These are phyloP conservation scores for Phytophthora capsici DNA, from an alignment of 352 stramenopile species.

Conservation along the genomic window DNA sequence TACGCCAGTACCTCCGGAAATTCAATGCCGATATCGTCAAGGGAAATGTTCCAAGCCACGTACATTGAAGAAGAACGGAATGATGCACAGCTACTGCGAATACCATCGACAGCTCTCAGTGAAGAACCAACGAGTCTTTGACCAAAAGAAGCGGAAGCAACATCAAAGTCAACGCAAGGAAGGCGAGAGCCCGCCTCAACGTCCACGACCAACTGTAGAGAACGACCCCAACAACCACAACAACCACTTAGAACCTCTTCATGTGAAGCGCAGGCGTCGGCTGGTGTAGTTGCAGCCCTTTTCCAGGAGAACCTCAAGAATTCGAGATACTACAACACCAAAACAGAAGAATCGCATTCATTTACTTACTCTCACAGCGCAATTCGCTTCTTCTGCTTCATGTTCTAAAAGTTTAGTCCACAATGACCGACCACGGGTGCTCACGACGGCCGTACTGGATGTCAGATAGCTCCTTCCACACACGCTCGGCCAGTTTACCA, in stretches of 20 bases:
- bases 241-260: too few relatives aligned
- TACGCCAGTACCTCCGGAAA: slow-evolving; percentile 10
- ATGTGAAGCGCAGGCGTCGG: neutral
- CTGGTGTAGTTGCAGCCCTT: neutral
- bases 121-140: slow-evolving; percentile 64
- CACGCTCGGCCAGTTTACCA: slow-evolving; percentile 85
- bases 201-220: slow-evolving; percentile 3
- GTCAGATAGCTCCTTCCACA: slow-evolving; percentile 92
- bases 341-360: slow-evolving; percentile 33
- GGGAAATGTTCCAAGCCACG: slow-evolving; percentile 60
- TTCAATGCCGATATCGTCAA: slow-evolving; percentile 56
- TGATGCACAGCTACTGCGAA: slow-evolving; percentile 69
- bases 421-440: slow-evolving; percentile 60
- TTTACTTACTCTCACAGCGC: slow-evolving; percentile 35
- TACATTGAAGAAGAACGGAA: slow-evolving; percentile 71
- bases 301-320: too few relatives aligned
- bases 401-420: slow-evolving; percentile 43
- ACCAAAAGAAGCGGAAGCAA: slow-evolving; percentile 49
- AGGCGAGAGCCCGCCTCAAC: neutral
- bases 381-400: slow-evolving; percentile 1
- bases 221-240: too few relatives aligned
- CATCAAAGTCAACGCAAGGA: slow-evolving; percentile 5
- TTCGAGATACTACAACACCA: neutral
- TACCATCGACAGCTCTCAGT: slow-evolving; percentile 65
- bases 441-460: slow-evolving; percentile 80